Percentiles rank a stretch among this genome's conserved stretches.
Conservation (phyloP, 106 monocot species). For the Xerophyta viscosa region DNA sequence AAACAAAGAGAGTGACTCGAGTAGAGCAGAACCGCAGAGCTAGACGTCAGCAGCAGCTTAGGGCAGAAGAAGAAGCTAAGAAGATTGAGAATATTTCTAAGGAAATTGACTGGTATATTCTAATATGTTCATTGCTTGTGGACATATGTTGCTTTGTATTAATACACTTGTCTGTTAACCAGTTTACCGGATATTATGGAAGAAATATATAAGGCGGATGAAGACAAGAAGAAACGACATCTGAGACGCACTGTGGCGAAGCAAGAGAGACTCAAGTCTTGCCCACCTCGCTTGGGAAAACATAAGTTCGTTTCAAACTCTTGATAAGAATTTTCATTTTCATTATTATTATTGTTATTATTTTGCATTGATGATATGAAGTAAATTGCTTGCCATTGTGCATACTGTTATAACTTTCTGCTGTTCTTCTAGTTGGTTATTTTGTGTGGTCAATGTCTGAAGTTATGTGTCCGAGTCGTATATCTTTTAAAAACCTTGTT, state of each 20-base stretch:
- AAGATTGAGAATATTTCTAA: slow-evolving; percentile 42
- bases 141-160: neutral
- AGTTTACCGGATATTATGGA: slow-evolving; percentile 71
- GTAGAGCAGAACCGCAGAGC: slow-evolving; percentile 72
- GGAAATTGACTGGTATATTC: slow-evolving; percentile 70
- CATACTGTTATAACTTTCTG: too few species aligned
- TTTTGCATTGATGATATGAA: too few species aligned
- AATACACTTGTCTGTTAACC: slow-evolving; percentile 1
- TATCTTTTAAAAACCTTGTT: too few species aligned
- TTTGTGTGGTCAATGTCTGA: too few species aligned
- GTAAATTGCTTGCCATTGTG: too few species aligned
- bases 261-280: slow-evolving; percentile 63
- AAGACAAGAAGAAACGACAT: slow-evolving; percentile 65
- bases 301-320: slow-evolving; percentile 49
- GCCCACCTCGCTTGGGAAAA: slow-evolving; percentile 91
- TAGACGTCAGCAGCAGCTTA: slow-evolving; percentile 52
- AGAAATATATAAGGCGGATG: slow-evolving; percentile 87
- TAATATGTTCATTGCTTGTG: neutral
- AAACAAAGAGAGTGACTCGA: slow-evolving; percentile 69
- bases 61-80: slow-evolving; percentile 59
- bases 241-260: slow-evolving; percentile 54
- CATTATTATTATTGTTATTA: too few species aligned
- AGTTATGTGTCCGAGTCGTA: too few species aligned
- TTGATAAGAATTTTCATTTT: neutral
- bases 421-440: too few species aligned